phyloP scores from a whole-genome alignment of 306 rosid species.

The Urtica urens region DNA sequence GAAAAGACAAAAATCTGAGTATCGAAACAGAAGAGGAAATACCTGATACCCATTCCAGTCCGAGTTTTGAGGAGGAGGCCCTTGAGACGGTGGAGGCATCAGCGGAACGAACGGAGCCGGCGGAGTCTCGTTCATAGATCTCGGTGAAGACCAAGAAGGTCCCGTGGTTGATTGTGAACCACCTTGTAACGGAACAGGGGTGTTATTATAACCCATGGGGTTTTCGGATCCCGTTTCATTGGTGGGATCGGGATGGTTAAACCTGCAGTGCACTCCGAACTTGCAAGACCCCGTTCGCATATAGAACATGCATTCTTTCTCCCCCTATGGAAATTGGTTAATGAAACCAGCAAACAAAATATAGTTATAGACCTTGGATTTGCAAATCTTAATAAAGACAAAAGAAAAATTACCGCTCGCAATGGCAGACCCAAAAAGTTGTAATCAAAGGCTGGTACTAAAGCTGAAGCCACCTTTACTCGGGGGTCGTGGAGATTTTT shows the following conservation, averaged over 20 bases:
- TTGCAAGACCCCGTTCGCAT: slow-evolving; percentile 96
- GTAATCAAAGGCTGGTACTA: slow-evolving; percentile 36
- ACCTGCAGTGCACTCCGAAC: slow-evolving; percentile 83
- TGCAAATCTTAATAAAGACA: no score
- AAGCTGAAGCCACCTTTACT: slow-evolving; percentile 9
- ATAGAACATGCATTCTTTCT: slow-evolving; percentile 80
- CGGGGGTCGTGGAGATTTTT: slow-evolving; percentile 63
- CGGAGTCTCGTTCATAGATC: slow-evolving; percentile 53
- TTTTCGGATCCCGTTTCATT: slow-evolving; percentile 46
- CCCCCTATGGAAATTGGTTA: slow-evolving; percentile 40
- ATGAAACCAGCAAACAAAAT: background rate
- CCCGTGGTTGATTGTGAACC: slow-evolving; percentile 41
- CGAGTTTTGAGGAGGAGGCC: slow-evolving; percentile 39
- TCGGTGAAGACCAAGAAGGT: slow-evolving; percentile 57
- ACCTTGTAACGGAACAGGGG: slow-evolving; percentile 38
- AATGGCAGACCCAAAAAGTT: slow-evolving; percentile 88
- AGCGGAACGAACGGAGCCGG: slow-evolving; percentile 49
- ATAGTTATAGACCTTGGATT: no score
- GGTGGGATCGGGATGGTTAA: slow-evolving; percentile 94
- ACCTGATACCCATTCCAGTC: slow-evolving; percentile 94
- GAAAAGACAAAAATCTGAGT: no score
- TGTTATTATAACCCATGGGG: slow-evolving; percentile 50
- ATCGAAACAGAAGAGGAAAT: no score
- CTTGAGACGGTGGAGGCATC: slow-evolving; percentile 50
- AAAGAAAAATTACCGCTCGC: slow-evolving; percentile 46